These are phyloP conservation scores for Zelonia costaricensis DNA, from an alignment of 208 protist species.

Conservation along the genomic window DNA sequence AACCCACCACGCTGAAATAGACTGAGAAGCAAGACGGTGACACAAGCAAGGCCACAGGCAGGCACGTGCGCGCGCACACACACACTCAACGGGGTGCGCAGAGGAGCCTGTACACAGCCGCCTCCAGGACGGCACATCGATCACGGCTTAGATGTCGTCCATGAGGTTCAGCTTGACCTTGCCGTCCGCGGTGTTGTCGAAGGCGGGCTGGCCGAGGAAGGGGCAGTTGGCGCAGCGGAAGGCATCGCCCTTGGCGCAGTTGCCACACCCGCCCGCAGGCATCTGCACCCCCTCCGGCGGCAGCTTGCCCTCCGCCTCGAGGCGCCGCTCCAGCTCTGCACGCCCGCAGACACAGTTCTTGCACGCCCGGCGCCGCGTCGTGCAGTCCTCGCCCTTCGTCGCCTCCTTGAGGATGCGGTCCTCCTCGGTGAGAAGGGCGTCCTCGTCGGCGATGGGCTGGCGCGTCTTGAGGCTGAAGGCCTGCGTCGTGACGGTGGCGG, in stretches of 20 bases:
- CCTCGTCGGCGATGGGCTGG: constrained; percentile 73
- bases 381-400: constrained; percentile 74
- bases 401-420: constrained; percentile 62
- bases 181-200: constrained; percentile 76
- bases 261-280: constrained; percentile 84
- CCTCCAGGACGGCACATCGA: too few relatives aligned
- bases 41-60: too few relatives aligned
- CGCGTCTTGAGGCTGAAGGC: constrained; percentile 81
- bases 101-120: too few relatives aligned
- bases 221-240: constrained; percentile 91
- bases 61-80: neutral
- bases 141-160: constrained; percentile 76
- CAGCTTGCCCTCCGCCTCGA: constrained; percentile 52
- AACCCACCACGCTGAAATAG: too few relatives aligned
- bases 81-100: neutral
- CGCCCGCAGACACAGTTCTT: constrained; percentile 91
- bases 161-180: constrained; percentile 86
- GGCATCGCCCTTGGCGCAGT: constrained; percentile 87
- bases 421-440: constrained; percentile 76
- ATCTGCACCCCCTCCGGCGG: constrained; percentile 37
- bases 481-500: constrained; percentile 37
- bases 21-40: too few relatives aligned
- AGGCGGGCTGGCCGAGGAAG: constrained; percentile 86
- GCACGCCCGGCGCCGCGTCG: constrained; percentile 77
- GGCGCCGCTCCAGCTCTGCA: constrained; percentile 62